Evolutionary conservation across 2,329 filamentous ascomycete species (phyloP), one percentile per base, ranked within the genome.

Genomic region (Drechslerella stenobrocha): DNA sequence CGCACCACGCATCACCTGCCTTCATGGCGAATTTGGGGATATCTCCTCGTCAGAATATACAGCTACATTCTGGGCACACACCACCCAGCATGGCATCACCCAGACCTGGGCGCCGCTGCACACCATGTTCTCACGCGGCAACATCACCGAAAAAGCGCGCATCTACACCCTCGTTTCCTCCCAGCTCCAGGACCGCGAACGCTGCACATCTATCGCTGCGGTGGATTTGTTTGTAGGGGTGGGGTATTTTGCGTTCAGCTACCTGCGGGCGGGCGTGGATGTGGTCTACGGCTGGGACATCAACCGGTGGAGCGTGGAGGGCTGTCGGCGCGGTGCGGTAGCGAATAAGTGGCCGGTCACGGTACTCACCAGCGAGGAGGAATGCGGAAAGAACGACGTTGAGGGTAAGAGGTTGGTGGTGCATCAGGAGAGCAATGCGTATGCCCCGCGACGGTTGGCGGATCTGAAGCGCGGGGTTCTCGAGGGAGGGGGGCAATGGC

Each of bases 41-140:
- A 77, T 79, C 1, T 75, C 75, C 0, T 55, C 73, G 6, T 32
- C 34, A n/a, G 13, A 6, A 6, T 37, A 11, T n/a, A 11, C 1
- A 52, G 73, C 0, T 87, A 95, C 63, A 75, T 83, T 95, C 70
- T 97, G 92, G 92, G 87, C 88, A 0, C 82, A 81, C 9, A 86
- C 87, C 2, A 83, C 81, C 52, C 90, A 96, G 75, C 89, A 90
- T 73, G 87, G 87, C 1, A 87, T 97, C 61, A 77, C 79, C 32
- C 92, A 97, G 78, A 86, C 82, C 1, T 97, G 91, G 91, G 88
- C 90, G 0, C 92, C 92, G 11, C 77, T 86, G 0, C 91, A 90
- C 80, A 95, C 90, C 23, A 96, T 96, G 91, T 97, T 97, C 76
- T 90, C 87, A 70, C 83, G 90, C 1, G 91, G 92, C 2, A 97